Base-by-base conservation (phyloP, 2,329 filamentous ascomycete genomes). In the Penicillium sp. region DNA sequence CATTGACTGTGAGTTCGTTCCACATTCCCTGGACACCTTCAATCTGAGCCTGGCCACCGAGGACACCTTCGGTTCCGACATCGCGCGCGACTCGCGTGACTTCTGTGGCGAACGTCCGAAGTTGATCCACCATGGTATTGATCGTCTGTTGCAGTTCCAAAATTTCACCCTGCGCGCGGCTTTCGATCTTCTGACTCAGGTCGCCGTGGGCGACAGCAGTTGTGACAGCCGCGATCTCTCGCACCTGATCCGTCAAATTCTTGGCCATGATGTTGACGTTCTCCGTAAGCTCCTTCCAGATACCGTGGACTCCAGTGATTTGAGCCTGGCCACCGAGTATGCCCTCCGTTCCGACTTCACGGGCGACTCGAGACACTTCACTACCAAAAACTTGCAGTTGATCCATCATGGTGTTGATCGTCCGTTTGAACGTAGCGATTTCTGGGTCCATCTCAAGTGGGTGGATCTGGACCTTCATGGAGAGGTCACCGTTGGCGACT, bases 321-420 rank as follows among this genome's bases (percentile, higher is more conserved):
- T 92, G 90, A 60, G 94, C 94, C 76, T 98, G 94, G 45, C 94
- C 94, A 70, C 94, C 94, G 43, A 98, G 87, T 63, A 95, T 89
- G 72, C 94, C 94, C 76, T 98, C 93, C 12, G 94, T 98, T 68
- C 94, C 94, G 81, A 98, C 94, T 78, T 98, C 94, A 75, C 92
- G 90, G 55, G 94, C 94, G 67, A 98, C 88, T 67, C 92, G 90
- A 37, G 94, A 97, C 71, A 98, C 94, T 80, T 98, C 93, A 76
- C 91, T 96, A 65, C 94, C 94, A 77, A 98, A 98, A 61, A 96
- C 91, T 75, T 97, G 93, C 60, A 98, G 84, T 77, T 97, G 94
- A 74, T 98, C 94, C 87, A 98, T 96, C 94, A 98, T 98, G 67
- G 91, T 96, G 76, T 98, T 98, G 81, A 98, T 98, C 63, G 94